Evolutionary conservation across 1,284 basidiomycete species (phyloP).

Genomic region (Garcileccinum viscosum): DNA sequence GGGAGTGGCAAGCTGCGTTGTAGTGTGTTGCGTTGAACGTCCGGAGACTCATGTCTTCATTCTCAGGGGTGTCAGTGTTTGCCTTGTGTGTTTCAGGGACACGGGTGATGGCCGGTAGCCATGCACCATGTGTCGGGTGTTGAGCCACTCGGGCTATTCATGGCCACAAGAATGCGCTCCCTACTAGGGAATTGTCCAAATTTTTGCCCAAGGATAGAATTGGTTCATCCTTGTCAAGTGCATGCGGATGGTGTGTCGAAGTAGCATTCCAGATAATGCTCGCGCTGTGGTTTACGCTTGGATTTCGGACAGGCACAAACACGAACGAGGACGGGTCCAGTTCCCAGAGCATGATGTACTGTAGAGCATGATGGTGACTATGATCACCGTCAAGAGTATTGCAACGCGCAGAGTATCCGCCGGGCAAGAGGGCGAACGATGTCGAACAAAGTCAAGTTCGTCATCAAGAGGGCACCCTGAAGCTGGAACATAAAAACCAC

Average conservation of each 20-base stretch:
- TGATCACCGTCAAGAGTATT: too few relatives aligned
- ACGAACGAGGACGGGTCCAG: too few relatives aligned
- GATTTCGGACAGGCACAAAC: too few relatives aligned
- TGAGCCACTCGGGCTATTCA: not conserved
- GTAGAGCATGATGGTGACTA: too few relatives aligned
- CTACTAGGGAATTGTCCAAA: not conserved
- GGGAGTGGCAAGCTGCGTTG: constrained; percentile 44
- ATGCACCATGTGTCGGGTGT: constrained; percentile 1
- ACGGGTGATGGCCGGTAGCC: constrained; percentile 22
- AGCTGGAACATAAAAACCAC: too few relatives aligned
- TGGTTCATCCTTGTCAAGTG: not conserved
- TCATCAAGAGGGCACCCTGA: too few relatives aligned
- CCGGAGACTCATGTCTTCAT: not conserved
- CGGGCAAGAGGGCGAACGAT: too few relatives aligned
- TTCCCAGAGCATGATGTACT: too few relatives aligned
- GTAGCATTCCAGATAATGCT: too few relatives aligned
- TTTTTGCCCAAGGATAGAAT: not conserved
- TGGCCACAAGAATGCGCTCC: not conserved
- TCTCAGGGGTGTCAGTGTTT: not conserved
- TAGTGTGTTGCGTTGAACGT: constrained; percentile 11
- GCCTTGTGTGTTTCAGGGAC: constrained; percentile 14
- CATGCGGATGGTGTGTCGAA: too few relatives aligned
- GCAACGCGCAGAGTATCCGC: not conserved
- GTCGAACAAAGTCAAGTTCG: too few relatives aligned
- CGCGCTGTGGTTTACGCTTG: too few relatives aligned